Base-by-base conservation (phyloP, 495 filamentous ascomycete species). In the Penicillium desertorum region DNA sequence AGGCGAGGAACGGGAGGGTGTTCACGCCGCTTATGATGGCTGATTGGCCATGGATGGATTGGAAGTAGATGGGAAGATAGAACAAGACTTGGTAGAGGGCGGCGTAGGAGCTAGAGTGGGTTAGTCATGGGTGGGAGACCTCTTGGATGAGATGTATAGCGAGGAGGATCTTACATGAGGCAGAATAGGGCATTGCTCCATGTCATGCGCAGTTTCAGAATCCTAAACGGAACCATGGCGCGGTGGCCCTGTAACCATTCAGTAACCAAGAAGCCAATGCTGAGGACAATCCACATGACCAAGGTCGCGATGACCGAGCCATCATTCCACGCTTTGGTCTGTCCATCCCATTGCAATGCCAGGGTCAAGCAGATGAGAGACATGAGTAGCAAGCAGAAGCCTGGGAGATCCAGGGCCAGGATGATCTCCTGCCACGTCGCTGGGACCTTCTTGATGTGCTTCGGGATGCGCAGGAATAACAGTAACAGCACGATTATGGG, bases 1-100 rank as follows among this genome's bases (percentile, higher is more conserved):
- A 55, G 27, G 42, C 51, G 36, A 67, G 25, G 29, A 64, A 45
- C 16, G 67, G 61, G 22, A 69, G 51, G 16, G 25, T 63, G 9
- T 75, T 56, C 5, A 76, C 48, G 32, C 79, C 78, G 8, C 70
- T 72, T 22, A 29, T 59, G 7, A 76, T 42, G 3, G 79, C 74
- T 6, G 67, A 64, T 2, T 66, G 62, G 25, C 60, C 61, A 10
- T 63, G 62, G 5, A 76, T 72, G n/a, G 66, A 63, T 59, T 81
- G 79, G 47, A 80, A 75, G 64, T 71, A 80, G 0, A 79, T 67
- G 3, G 79, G 77, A 12, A 80, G 61, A 52, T 78, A 81, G 59
- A 80, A 85, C 17, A 82, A 62, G 11, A 81, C 34, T 4, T 76
- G 45, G 59, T 74, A 76, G 54, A 47, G 12, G n/a, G 42, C 23